Conservation (phyloP, 1,284 basidiomycete species). For the Xerocomus nothofagi region DNA sequence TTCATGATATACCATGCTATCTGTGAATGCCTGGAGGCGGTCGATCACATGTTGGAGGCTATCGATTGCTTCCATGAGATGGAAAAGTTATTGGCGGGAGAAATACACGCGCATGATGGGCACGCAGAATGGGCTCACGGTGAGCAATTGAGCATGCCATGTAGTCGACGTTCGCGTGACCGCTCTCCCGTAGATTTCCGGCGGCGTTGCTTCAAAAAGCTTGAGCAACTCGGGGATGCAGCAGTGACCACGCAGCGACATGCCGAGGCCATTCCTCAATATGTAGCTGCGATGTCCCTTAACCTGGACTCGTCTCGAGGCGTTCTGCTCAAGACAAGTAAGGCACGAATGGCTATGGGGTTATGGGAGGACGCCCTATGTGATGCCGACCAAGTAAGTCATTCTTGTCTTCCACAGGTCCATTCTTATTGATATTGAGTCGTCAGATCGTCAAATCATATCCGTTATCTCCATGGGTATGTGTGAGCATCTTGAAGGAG, state of each 20-base stretch:
- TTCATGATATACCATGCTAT: not conserved
- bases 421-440: not conserved
- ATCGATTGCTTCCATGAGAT: slow-evolving; percentile 1
- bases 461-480: not conserved
- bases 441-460: not conserved
- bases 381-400: not conserved
- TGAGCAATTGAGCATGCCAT: not conserved
- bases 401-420: not conserved
- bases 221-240: not conserved
- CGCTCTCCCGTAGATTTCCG: not conserved
- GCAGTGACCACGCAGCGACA: not conserved
- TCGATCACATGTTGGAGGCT: not conserved
- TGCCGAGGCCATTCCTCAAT: too few species aligned
- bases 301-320: not conserved
- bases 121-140: not conserved
- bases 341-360: not conserved
- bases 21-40: not conserved
- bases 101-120: not conserved
- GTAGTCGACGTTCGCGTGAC: not conserved
- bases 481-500: not conserved
- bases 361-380: not conserved
- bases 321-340: not conserved
- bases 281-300: not conserved
- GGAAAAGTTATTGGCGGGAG: not conserved
- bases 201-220: not conserved